Percentiles rank a stretch among this genome's conserved stretches.
phyloP scores from a whole-genome alignment of 495 filamentous ascomycete genomes.

The Trichoderma asperelloides region DNA sequence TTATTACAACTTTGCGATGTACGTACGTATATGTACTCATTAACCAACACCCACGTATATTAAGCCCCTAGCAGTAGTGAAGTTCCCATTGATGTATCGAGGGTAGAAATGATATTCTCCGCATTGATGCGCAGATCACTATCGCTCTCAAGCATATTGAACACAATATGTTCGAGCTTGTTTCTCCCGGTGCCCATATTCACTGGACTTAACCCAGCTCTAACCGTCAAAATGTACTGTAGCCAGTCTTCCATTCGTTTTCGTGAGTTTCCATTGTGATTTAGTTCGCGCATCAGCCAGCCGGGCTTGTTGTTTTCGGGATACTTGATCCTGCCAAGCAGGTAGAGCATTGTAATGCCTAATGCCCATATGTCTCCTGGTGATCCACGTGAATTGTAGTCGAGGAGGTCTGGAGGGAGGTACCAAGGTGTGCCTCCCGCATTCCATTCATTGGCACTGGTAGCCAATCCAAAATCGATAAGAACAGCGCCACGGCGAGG shows the following conservation, averaged over 20 bases:
- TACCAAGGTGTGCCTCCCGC: background rate
- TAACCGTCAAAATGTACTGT: background rate
- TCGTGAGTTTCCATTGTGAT: background rate
- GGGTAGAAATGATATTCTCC: background rate
- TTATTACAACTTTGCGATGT: no score
- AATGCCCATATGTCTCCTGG: slow-evolving; percentile 9
- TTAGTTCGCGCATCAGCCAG: background rate
- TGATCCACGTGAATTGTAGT: background rate
- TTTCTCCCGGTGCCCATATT: background rate
- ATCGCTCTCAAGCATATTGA: background rate
- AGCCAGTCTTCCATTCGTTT: background rate
- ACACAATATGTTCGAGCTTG: background rate
- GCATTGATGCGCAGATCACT: background rate
- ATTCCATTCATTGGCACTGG: background rate
- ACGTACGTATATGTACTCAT: no score
- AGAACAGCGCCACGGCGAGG: background rate
- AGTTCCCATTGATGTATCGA: background rate
- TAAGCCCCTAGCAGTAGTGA: no score
- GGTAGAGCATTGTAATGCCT: slow-evolving; percentile 5
- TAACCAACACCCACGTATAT: no score
- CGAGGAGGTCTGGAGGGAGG: background rate
- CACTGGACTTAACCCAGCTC: background rate
- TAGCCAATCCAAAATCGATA: background rate
- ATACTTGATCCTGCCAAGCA: background rate
- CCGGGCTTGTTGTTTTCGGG: background rate